These are phyloP conservation scores for Malus hybrid DNA, from an alignment of 331 rosid genomes.

Conservation along the genomic window DNA sequence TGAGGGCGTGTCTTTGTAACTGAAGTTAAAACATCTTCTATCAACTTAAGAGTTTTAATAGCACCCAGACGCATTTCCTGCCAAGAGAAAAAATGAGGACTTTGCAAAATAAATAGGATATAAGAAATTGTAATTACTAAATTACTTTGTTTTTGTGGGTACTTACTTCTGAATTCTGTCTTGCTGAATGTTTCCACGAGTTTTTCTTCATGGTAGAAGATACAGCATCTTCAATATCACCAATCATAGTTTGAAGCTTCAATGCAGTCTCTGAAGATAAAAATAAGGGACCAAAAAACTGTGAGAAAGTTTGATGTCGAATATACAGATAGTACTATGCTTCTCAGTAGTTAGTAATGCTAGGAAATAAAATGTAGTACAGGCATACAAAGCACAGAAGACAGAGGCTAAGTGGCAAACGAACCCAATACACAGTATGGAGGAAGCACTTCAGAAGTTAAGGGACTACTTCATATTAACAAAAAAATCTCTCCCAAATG, in stretches of 20 bases:
- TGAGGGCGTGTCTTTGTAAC: constrained; percentile 59
- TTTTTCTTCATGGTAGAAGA: constrained; percentile 56
- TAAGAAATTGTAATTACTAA: not conserved
- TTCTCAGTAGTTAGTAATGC: not conserved
- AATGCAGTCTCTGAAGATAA: constrained; percentile 70
- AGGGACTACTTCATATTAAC: not conserved
- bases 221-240: constrained; percentile 88
- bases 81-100: constrained; percentile 22
- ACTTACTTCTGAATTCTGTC: constrained; percentile 67
- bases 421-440: not conserved
- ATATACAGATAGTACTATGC: not conserved
- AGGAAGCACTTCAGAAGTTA: not conserved
- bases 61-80: constrained; percentile 63
- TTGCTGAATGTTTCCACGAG: constrained; percentile 44
- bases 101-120: not conserved
- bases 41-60: constrained; percentile 52
- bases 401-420: not conserved
- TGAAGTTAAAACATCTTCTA: constrained; percentile 54
- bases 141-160: constrained; percentile 2
- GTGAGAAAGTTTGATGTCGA: not conserved
- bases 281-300: not conserved
- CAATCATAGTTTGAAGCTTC: constrained; percentile 78
- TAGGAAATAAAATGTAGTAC: not conserved
- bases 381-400: not conserved
- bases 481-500: not conserved